These are phyloP conservation scores for Castanea mollissima DNA, from an alignment of 306 rosid genomes.

Conservation along the genomic window DNA sequence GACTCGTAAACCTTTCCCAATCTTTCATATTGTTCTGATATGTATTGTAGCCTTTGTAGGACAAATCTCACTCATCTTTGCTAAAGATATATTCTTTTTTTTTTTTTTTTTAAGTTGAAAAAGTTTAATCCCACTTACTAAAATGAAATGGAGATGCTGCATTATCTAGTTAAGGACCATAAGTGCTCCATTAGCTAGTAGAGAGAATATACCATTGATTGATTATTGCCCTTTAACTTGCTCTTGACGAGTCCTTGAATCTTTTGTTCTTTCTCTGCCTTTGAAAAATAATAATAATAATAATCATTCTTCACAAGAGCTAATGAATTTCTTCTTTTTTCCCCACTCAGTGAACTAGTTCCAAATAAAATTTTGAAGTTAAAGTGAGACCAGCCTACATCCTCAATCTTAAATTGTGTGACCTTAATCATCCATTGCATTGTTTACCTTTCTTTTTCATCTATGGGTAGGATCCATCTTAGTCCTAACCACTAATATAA, in stretches of 20 bases:
- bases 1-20: conserved; percentile 1
- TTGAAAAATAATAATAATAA: too few species aligned
- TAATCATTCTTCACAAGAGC: too few species aligned
- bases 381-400: too few species aligned
- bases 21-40: conserved; percentile 6
- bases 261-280: not conserved
- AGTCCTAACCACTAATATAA: too few species aligned
- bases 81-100: conserved; percentile 26
- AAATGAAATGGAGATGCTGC: conserved; percentile 26
- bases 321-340: too few species aligned
- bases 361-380: too few species aligned
- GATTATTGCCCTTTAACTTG: conserved; percentile 7
- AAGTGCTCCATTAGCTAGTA: conserved; percentile 21
- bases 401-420: too few species aligned
- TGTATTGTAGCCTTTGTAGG: conserved; percentile 12
- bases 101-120: not conserved
- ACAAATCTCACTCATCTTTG: conserved; percentile 26
- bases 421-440: too few species aligned
- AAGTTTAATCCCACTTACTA: conserved; percentile 24
- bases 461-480: too few species aligned
- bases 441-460: too few species aligned
- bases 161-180: conserved; percentile 29
- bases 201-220: conserved; percentile 17
- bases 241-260: conserved; percentile 12
- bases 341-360: too few species aligned